Evolutionary conservation across 139 green algal genomes (phyloP).

Genomic region (Pleodorina starrii): DNA sequence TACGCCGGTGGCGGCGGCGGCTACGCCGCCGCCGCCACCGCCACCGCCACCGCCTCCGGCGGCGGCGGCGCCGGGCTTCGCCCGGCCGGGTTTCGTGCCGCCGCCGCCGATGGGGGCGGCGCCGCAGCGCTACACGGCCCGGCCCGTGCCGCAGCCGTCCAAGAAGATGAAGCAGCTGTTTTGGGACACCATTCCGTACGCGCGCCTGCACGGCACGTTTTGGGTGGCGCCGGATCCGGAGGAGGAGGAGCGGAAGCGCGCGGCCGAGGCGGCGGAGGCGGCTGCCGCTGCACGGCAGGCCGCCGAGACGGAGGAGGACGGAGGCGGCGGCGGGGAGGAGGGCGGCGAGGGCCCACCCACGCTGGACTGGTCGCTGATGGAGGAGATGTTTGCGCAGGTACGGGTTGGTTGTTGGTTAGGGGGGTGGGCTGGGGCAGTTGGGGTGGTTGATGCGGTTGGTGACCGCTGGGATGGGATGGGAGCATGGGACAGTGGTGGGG

Average conservation of each 20-base stretch:
- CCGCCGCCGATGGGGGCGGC: background rate
- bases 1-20: background rate
- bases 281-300: background rate
- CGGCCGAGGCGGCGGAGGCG: background rate
- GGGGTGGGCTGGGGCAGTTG: background rate
- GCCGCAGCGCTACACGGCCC: slow-evolving; percentile 10
- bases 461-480: too few species aligned
- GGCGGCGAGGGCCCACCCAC: slow-evolving; percentile 26
- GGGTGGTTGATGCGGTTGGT: too few species aligned
- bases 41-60: background rate
- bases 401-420: background rate
- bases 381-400: slow-evolving; percentile 49
- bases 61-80: background rate
- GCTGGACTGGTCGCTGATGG: slow-evolving; percentile 48
- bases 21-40: background rate
- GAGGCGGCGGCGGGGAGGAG: background rate
- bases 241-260: background rate
- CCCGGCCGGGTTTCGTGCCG: background rate
- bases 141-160: slow-evolving; percentile 36
- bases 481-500: too few species aligned
- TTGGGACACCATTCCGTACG: slow-evolving; percentile 53
- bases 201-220: slow-evolving; percentile 44
- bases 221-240: slow-evolving; percentile 38
- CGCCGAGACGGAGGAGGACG: background rate
- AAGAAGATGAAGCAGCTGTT: slow-evolving; percentile 60